phyloP scores from a whole-genome alignment of 495 filamentous ascomycete species.

The Xanthoparmelia taractica region DNA sequence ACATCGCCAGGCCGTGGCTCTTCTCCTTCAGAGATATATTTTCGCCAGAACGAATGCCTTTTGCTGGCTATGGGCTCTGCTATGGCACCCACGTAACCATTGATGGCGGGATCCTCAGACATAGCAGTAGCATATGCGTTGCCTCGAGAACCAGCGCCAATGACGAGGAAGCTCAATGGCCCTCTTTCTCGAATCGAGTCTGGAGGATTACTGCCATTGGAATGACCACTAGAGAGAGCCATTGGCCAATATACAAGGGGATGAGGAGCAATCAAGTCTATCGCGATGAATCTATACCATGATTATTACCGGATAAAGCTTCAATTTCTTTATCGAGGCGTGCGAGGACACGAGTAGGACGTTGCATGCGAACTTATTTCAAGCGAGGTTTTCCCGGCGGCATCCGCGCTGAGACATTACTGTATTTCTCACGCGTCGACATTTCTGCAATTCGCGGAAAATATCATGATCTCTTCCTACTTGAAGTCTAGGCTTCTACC shows the following conservation, averaged over 20 bases:
- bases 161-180: constrained; percentile 54
- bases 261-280: background rate
- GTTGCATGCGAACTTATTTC: too few species aligned
- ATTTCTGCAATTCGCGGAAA: background rate
- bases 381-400: background rate
- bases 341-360: too few species aligned
- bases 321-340: background rate
- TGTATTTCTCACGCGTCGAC: background rate
- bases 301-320: background rate
- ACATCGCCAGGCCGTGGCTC: constrained; percentile 31
- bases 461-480: constrained; percentile 1
- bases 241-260: background rate
- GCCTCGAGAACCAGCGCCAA: constrained; percentile 83
- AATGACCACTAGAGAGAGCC: background rate
- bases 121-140: constrained; percentile 60
- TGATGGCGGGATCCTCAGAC: constrained; percentile 46
- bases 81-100: constrained; percentile 61
- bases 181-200: background rate
- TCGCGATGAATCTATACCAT: background rate
- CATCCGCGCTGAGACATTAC: background rate
- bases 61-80: constrained; percentile 78
- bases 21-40: constrained; percentile 50
- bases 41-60: constrained; percentile 55
- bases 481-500: constrained; percentile 3
- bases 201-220: background rate